A percentile compares a stretch with the other conserved stretches of the same genome.
phyloP scores from a whole-genome alignment of 23 red algal species.

The Gracilaria domingensis region DNA sequence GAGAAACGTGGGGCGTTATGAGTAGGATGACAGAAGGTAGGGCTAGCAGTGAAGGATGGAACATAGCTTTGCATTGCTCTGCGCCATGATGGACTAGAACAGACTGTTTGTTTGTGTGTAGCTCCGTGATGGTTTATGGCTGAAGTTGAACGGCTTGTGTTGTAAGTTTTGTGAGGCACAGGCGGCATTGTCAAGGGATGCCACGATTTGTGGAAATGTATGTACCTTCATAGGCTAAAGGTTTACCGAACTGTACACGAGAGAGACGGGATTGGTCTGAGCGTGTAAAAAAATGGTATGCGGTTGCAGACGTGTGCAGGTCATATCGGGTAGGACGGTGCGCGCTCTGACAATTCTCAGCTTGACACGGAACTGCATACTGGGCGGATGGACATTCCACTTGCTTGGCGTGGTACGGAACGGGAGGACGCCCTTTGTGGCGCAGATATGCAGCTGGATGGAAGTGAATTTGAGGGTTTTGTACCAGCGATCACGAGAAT shows the following conservation, averaged over 20 bases:
- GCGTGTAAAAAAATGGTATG: background rate
- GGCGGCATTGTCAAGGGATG: background rate
- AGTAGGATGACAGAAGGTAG: no score
- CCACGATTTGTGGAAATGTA: background rate
- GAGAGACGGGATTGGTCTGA: background rate
- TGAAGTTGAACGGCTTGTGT: background rate
- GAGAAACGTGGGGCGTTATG: no score
- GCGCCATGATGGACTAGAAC: background rate
- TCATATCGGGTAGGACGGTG: no score
- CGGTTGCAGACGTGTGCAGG: background rate
- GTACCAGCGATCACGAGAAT: background rate
- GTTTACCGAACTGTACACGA: background rate
- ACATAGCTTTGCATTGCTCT: no score
- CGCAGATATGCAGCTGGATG: background rate
- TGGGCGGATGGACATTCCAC: background rate
- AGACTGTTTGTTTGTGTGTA: background rate
- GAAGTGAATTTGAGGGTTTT: slow-evolving; percentile 18
- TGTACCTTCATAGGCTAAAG: no score
- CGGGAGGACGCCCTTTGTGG: background rate
- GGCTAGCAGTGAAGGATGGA: no score
- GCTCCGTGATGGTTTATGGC: no score
- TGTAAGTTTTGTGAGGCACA: background rate
- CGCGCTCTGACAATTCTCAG: no score
- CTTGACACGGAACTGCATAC: no score
- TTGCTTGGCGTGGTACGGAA: background rate